Percentiles rank a stretch among this genome's conserved stretches.
Evolutionary conservation across 768 basidiomycete genomes (phyloP).

Genomic region (Tremella mesenterica): DNA sequence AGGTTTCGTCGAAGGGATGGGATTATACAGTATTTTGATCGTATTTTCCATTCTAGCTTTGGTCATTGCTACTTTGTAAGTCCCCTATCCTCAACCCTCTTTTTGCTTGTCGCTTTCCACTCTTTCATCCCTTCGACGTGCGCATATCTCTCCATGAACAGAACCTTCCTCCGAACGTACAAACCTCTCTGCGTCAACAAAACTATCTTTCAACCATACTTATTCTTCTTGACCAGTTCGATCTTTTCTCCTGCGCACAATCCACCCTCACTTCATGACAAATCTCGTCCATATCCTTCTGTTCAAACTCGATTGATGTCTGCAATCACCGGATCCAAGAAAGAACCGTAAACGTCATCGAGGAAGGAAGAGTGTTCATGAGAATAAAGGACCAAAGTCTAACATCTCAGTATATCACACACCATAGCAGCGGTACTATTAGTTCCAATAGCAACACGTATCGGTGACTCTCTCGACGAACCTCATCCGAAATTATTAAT

Average conservation of each 20-base stretch:
- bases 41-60: slow-evolving; percentile 53
- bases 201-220: too few relatives aligned
- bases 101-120: too few relatives aligned
- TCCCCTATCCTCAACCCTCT: background rate
- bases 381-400: background rate
- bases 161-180: too few relatives aligned
- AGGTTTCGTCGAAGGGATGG: slow-evolving; percentile 54
- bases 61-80: slow-evolving; percentile 44
- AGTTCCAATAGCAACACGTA: slow-evolving; percentile 90
- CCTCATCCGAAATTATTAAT: slow-evolving; percentile 73
- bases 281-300: too few relatives aligned
- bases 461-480: slow-evolving; percentile 66
- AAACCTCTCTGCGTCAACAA: too few relatives aligned
- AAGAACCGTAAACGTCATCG: too few relatives aligned
- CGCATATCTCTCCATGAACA: too few relatives aligned
- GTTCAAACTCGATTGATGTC: background rate
- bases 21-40: slow-evolving; percentile 62
- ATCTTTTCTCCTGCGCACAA: too few relatives aligned
- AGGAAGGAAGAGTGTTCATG: too few relatives aligned
- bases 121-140: too few relatives aligned
- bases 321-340: background rate
- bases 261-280: too few relatives aligned
- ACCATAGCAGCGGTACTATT: slow-evolving; percentile 92
- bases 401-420: slow-evolving; percentile 68
- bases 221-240: too few relatives aligned